Evolutionary conservation across 2,329 filamentous ascomycete species (phyloP).

Genomic region (Colletotrichum sojae): DNA sequence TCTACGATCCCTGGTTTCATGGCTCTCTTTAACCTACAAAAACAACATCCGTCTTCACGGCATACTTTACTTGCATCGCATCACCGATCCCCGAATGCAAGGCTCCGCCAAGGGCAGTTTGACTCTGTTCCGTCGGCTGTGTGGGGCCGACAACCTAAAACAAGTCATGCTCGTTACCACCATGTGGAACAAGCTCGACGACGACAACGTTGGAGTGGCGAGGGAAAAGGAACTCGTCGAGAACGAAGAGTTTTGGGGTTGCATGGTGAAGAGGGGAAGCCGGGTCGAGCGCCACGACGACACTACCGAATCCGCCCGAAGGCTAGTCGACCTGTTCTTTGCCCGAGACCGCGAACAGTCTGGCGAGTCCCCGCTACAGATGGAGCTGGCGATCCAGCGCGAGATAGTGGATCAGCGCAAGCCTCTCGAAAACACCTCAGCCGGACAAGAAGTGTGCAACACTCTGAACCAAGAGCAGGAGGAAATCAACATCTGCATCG

Average conservation of each 20-base stretch:
- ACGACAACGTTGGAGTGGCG: slow-evolving; percentile 34
- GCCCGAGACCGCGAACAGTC: slow-evolving; percentile 8
- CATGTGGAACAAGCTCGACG: slow-evolving; percentile 48
- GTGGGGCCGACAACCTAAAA: slow-evolving; percentile 50
- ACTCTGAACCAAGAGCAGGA: slow-evolving; percentile 4
- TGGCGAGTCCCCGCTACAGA: neutral
- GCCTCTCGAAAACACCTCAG: slow-evolving; percentile 14
- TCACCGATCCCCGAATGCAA: slow-evolving; percentile 50
- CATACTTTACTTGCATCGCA: slow-evolving; percentile 19
- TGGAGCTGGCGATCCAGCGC: slow-evolving; percentile 17
- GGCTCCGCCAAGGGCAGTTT: slow-evolving; percentile 53
- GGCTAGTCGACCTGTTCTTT: slow-evolving; percentile 13
- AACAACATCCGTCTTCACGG: slow-evolving; percentile 17
- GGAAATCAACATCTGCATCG: slow-evolving; percentile 3
- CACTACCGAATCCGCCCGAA: slow-evolving; percentile 11
- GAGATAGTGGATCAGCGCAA: slow-evolving; percentile 19
- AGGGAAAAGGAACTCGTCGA: slow-evolving; percentile 29
- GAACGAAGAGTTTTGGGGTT: slow-evolving; percentile 36
- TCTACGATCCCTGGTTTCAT: slow-evolving; percentile 2
- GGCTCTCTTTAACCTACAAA: slow-evolving; percentile 18
- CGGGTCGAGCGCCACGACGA: neutral
- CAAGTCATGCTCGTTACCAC: slow-evolving; percentile 55
- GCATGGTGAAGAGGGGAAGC: slow-evolving; percentile 25
- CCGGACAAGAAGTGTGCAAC: slow-evolving; percentile 19
- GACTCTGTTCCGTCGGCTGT: slow-evolving; percentile 55